Evolutionary conservation across 1,139 yeast species (phyloP).

Genomic region (Ogataea hybrid): DNA sequence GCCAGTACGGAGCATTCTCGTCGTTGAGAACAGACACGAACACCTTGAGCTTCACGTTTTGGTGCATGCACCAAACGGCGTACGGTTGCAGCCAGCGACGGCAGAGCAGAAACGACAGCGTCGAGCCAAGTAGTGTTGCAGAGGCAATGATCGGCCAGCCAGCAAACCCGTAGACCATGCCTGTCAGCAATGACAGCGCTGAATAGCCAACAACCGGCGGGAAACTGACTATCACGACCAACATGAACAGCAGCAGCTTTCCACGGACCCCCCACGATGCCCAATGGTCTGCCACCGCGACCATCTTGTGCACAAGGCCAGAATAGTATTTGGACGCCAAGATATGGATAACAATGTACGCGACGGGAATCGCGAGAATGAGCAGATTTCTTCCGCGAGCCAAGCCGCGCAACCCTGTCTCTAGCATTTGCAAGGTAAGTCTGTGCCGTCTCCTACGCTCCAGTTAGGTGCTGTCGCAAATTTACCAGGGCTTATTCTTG

Average conservation of each 20-base stretch:
- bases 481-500: background rate
- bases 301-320: slow-evolving; percentile 15
- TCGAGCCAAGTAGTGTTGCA: slow-evolving; percentile 73
- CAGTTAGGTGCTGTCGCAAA: background rate
- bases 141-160: slow-evolving; percentile 79
- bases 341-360: slow-evolving; percentile 1
- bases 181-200: slow-evolving; percentile 63
- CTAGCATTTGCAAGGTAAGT: background rate
- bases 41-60: slow-evolving; percentile 69
- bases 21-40: slow-evolving; percentile 69
- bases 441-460: background rate
- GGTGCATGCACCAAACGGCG: slow-evolving; percentile 48
- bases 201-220: slow-evolving; percentile 91
- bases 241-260: slow-evolving; percentile 47
- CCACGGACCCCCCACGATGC: slow-evolving; percentile 41
- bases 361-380: slow-evolving; percentile 1
- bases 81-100: slow-evolving; percentile 55
- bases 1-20: slow-evolving; percentile 44
- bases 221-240: slow-evolving; percentile 56
- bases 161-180: slow-evolving; percentile 76
- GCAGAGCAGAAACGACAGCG: slow-evolving; percentile 66
- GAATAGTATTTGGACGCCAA: slow-evolving; percentile 6
- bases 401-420: slow-evolving; percentile 2
- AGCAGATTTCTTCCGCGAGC: slow-evolving; percentile 6
- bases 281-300: slow-evolving; percentile 19